Evolutionary conservation across 2,329 filamentous ascomycete genomes (phyloP).

Genomic region (Thermothelomyces thermophilus): DNA sequence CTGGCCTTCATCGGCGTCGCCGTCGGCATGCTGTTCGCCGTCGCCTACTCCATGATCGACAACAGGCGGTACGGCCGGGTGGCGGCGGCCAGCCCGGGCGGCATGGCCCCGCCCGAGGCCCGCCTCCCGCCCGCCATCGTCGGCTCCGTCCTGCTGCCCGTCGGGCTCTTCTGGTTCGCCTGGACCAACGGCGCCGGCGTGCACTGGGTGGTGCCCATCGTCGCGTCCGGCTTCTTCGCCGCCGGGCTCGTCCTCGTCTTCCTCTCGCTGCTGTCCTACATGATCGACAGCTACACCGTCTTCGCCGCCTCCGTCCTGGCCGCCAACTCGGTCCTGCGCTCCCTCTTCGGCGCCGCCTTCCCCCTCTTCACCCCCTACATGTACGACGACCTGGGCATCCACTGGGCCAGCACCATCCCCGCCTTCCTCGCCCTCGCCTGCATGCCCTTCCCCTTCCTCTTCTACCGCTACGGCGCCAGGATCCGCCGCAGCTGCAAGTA

Average conservation of each 20-base stretch:
- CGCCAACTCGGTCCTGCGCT: slow-evolving; percentile 64
- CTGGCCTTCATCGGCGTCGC: slow-evolving; percentile 63
- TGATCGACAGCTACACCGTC: slow-evolving; percentile 65
- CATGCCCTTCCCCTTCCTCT: slow-evolving; percentile 67
- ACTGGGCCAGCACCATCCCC: slow-evolving; percentile 69
- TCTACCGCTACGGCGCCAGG: slow-evolving; percentile 61
- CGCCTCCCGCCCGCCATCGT: slow-evolving; percentile 56
- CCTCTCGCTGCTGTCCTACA: slow-evolving; percentile 58
- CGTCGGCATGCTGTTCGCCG: slow-evolving; percentile 56
- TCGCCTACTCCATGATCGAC: slow-evolving; percentile 48
- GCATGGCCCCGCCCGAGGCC: slow-evolving; percentile 59
- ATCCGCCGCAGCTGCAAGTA: slow-evolving; percentile 66
- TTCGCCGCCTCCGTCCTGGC: slow-evolving; percentile 71
- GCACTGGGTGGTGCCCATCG: slow-evolving; percentile 33
- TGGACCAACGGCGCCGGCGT: slow-evolving; percentile 49
- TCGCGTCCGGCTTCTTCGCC: slow-evolving; percentile 35
- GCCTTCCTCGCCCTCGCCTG: slow-evolving; percentile 68
- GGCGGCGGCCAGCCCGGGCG: slow-evolving; percentile 36
- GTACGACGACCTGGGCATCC: slow-evolving; percentile 57
- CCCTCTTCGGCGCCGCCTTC: slow-evolving; percentile 65
- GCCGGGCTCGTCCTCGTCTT: slow-evolving; percentile 55
- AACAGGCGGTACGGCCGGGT: slow-evolving; percentile 47
- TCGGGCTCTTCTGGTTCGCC: slow-evolving; percentile 62
- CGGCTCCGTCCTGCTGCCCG: slow-evolving; percentile 55
- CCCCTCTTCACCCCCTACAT: slow-evolving; percentile 62